Evolutionary conservation across 441 rosid species (phyloP).

Genomic region (Jatropha multifida): DNA sequence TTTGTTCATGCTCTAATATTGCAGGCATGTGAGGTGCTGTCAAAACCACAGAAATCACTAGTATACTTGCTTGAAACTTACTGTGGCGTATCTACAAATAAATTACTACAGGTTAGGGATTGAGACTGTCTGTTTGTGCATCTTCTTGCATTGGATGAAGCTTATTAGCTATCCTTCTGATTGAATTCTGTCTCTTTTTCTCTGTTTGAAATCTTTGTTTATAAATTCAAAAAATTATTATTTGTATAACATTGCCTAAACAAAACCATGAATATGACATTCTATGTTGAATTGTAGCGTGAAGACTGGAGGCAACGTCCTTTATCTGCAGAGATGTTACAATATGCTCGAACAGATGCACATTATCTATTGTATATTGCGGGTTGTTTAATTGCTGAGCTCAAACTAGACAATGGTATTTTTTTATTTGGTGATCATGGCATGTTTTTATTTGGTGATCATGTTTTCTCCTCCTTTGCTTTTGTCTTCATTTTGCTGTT

Average conservation of each 20-base stretch:
- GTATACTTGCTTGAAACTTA: constrained; percentile 88
- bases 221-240: not conserved
- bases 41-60: constrained; percentile 84
- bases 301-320: constrained; percentile 99
- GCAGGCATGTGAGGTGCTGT: constrained; percentile 87
- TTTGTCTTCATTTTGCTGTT: constrained; percentile 2
- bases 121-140: constrained; percentile 1
- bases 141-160: constrained; percentile 5
- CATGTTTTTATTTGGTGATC: constrained; percentile 7
- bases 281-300: constrained; percentile 49
- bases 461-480: not conserved
- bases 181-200: not conserved
- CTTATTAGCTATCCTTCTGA: not conserved
- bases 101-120: constrained; percentile 73
- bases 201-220: constrained; percentile 10
- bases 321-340: constrained; percentile 70
- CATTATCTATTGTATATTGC: constrained; percentile 83
- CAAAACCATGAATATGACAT: not conserved
- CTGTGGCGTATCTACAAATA: constrained; percentile 75
- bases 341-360: constrained; percentile 84
- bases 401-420: constrained; percentile 60
- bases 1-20: constrained; percentile 27
- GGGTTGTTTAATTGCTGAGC: constrained; percentile 59
- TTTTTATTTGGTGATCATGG: not conserved
- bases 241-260: not conserved